Evolutionary conservation across 2,329 filamentous ascomycete genomes (phyloP).

Genomic region (Fusarium kyushuense): DNA sequence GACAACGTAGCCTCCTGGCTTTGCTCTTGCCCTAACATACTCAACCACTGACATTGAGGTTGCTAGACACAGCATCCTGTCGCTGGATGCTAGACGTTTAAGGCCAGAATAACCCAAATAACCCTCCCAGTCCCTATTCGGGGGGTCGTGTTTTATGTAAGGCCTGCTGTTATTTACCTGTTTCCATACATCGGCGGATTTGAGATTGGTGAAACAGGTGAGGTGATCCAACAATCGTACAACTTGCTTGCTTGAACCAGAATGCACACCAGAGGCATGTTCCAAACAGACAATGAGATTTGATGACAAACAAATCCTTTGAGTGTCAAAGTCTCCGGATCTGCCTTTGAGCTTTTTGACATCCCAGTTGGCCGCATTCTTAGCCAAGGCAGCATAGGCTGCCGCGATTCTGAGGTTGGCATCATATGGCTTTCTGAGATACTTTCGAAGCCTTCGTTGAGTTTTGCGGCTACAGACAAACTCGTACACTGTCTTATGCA

Average conservation of each 20-base stretch:
- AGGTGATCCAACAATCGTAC: conserved; percentile 10
- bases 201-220: fast-evolving
- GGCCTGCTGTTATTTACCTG: no score
- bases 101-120: background rate
- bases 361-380: background rate
- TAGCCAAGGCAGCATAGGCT: background rate
- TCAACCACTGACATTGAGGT: background rate
- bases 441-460: background rate
- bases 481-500: conserved; percentile 4
- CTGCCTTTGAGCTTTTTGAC: background rate
- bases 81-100: fast-evolving
- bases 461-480: fast-evolving
- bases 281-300: fast-evolving
- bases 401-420: background rate
- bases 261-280: fast-evolving
- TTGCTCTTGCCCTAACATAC: background rate
- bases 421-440: background rate
- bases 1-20: background rate
- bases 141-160: fast-evolving
- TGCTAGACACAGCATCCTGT: conserved; percentile 4
- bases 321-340: background rate
- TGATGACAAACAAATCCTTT: background rate
- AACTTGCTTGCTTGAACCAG: background rate
- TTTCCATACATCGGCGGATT: background rate
- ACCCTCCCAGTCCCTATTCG: fast-evolving